phyloP scores from a whole-genome alignment of 2,329 filamentous ascomycete species.

The Celoporthe dispersa region DNA sequence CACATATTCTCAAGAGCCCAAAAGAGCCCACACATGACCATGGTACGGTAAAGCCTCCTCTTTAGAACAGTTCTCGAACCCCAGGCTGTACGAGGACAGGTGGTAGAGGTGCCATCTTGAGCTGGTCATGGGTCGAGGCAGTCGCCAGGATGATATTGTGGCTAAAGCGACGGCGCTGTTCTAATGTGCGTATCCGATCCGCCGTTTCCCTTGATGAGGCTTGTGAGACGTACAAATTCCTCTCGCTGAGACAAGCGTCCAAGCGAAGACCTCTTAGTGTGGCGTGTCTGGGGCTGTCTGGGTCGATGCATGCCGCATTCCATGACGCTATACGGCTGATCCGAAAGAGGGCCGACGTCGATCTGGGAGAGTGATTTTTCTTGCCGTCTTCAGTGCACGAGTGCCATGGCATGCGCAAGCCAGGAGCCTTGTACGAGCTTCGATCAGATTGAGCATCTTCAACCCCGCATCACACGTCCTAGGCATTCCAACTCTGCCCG shows the following conservation, averaged over 20 bases:
- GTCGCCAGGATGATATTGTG: neutral
- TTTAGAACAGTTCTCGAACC: neutral
- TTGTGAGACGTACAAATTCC: constrained; percentile 25
- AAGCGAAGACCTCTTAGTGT: constrained; percentile 13
- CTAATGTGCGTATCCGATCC: constrained; percentile 27
- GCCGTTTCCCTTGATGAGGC: constrained; percentile 27
- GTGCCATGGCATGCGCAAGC: neutral
- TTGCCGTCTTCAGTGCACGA: constrained; percentile 10
- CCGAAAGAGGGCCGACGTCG: constrained; percentile 21
- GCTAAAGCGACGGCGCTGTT: constrained; percentile 1
- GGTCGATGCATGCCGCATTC: constrained; percentile 20
- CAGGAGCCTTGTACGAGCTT: neutral
- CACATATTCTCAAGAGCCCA: neutral
- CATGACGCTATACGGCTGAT: constrained; percentile 20
- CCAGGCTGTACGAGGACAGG: constrained; percentile 11
- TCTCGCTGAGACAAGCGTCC: constrained; percentile 22
- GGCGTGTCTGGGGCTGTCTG: constrained; percentile 25
- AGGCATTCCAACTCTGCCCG: neutral
- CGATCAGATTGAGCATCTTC: neutral
- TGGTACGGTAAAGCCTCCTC: neutral
- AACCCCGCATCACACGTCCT: neutral
- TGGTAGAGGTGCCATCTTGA: constrained; percentile 4
- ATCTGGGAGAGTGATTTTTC: constrained; percentile 14
- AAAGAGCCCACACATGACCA: neutral
- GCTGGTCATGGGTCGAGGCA: neutral